phyloP scores from a whole-genome alignment of 768 basidiomycete species.

The Sporobolomyces pararoseus region DNA sequence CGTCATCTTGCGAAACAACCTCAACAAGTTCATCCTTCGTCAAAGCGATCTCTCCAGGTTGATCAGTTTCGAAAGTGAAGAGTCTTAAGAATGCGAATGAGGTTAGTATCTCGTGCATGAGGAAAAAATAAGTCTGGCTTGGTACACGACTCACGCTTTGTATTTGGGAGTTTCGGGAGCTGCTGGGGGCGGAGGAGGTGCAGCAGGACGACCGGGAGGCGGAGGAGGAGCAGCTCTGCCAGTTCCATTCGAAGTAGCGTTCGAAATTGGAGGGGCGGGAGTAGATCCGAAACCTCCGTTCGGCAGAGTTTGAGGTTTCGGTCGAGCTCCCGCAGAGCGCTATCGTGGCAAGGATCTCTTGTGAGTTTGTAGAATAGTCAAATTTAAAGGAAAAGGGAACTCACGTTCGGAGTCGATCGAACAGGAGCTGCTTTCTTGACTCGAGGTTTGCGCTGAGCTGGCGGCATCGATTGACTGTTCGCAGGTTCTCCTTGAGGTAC shows the following conservation, averaged over 20 bases:
- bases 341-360: slow-evolving; percentile 41
- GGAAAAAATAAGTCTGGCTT: neutral
- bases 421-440: slow-evolving; percentile 30
- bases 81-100: slow-evolving; percentile 47
- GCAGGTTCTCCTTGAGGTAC: slow-evolving; percentile 85
- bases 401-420: slow-evolving; percentile 22
- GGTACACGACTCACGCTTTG: slow-evolving; percentile 56
- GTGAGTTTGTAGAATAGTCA: neutral
- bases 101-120: no score
- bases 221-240: slow-evolving; percentile 54
- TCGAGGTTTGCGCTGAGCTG: slow-evolving; percentile 73
- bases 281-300: slow-evolving; percentile 34
- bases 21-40: slow-evolving; percentile 89
- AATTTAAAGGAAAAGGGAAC: neutral
- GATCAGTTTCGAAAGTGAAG: slow-evolving; percentile 79
- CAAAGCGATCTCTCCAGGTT: slow-evolving; percentile 84
- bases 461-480: slow-evolving; percentile 72
- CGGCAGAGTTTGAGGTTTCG: slow-evolving; percentile 45
- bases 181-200: slow-evolving; percentile 56
- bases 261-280: slow-evolving; percentile 47
- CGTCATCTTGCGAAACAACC: slow-evolving; percentile 83
- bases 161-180: slow-evolving; percentile 71
- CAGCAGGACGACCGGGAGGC: slow-evolving; percentile 53
- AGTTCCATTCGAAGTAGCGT: slow-evolving; percentile 43
- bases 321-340: slow-evolving; percentile 47